Base-by-base conservation (phyloP, 768 basidiomycete species). In the Lentinus tigrinus region DNA sequence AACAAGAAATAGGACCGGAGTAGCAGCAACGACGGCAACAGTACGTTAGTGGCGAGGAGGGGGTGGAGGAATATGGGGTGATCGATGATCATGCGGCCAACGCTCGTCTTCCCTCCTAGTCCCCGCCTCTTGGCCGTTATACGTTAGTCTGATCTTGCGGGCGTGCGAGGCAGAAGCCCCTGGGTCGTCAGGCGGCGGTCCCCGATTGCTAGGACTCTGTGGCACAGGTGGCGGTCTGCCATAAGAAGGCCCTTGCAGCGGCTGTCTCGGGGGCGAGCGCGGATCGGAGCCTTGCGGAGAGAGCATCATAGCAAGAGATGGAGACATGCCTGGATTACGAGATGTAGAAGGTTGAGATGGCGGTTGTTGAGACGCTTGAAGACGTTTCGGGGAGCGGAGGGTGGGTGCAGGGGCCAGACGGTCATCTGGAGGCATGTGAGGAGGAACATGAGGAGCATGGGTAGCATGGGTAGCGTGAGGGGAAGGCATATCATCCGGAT, bases 221-320 rank as follows among this genome's bases (percentile, higher is more conserved):
- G 49, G 56, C 11, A 55, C 37, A 31, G 56, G 49, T 3, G 59
- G 54, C 27, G 47, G 8, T 52, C 58, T 13, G 39, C 47, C 16
- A 52, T 56, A 56, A 14, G 53, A 27, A 8, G 17, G 31, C 1
- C 31, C 42, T 2, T 52, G 52, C 31, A 62, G 52, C n/a, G 52
- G 60, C 56, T 57, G 59, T 19, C 52, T 67, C 5, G 70, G 66
- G n/a, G 69, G 65, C 23, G 64, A 58, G 5, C 66, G 64, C 38
- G 60, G 40, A 21, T 70, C 67, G 7, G 46, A 42, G 28, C 65
- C 58, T 27, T 60, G 62, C 19, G 85, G 85, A n/a, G 85, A 84
- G 43, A 85, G 78, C 64, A 86, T 81, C 77, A 84, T 81, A 17
- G 84, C 85, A 39, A 86, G 67, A 17, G 85, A 86, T 7, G 85